Percentiles rank a stretch among this genome's conserved stretches.
These are phyloP conservation scores for Pisolithus sp. DNA, from an alignment of 768 basidiomycete genomes.

Conservation along the genomic window DNA sequence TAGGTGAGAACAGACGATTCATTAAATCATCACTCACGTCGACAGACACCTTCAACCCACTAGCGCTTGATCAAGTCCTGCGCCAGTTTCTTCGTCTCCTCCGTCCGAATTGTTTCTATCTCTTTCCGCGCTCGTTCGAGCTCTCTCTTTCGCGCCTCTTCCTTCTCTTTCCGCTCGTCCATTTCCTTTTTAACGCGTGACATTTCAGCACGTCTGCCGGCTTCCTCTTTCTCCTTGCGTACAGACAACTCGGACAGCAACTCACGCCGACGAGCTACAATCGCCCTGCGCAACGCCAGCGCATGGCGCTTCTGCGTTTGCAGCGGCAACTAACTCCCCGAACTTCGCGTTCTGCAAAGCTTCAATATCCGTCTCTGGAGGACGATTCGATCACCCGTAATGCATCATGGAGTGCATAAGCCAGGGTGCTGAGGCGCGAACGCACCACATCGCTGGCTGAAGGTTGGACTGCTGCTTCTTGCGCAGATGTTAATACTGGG, in stretches of 20 bases:
- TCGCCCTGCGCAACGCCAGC: conserved; percentile 66
- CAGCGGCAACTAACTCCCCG: conserved; percentile 51
- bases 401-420: conserved; percentile 64
- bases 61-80: conserved; percentile 76
- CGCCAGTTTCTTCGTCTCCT: conserved; percentile 85
- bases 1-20: conserved; percentile 3
- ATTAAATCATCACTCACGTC: conserved; percentile 42
- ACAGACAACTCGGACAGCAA: conserved; percentile 77
- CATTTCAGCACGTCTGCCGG: conserved; percentile 67
- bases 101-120: conserved; percentile 49
- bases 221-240: conserved; percentile 86
- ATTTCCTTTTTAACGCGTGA: conserved; percentile 63
- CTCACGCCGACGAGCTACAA: conserved; percentile 82
- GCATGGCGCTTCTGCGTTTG: conserved; percentile 69
- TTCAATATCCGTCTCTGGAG: conserved; percentile 42
- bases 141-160: conserved; percentile 59
- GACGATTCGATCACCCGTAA: conserved; percentile 47
- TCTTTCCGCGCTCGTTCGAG: conserved; percentile 72
- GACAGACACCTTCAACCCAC: conserved; percentile 65
- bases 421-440: conserved; percentile 73
- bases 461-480: conserved; percentile 59
- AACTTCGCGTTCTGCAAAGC: conserved; percentile 47
- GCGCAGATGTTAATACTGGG: conserved; percentile 11
- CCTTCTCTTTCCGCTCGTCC: conserved; percentile 51
- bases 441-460: conserved; percentile 66